phyloP scores from a whole-genome alignment of 108 stramenopile species.

The Epithemia pelagica region DNA sequence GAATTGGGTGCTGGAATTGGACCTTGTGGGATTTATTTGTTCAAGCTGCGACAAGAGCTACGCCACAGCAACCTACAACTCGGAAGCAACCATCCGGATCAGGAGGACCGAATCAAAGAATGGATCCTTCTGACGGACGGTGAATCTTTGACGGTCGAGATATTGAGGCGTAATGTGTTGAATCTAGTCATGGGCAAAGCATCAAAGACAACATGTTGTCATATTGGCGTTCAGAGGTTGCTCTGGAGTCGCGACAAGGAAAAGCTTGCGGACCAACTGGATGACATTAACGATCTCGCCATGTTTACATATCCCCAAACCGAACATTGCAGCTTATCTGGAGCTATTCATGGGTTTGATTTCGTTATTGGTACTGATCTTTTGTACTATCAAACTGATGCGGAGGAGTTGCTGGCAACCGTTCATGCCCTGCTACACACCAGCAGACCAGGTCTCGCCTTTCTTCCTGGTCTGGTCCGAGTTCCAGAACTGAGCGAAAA shows the following conservation, averaged over 20 bases:
- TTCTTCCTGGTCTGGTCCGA: not conserved
- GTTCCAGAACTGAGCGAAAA: not conserved
- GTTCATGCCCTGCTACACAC: not conserved
- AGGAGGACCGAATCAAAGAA: not conserved
- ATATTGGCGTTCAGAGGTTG: no score
- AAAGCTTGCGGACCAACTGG: not conserved
- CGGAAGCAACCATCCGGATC: not conserved
- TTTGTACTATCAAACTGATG: not conserved
- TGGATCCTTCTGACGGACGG: not conserved
- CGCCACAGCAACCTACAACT: not conserved
- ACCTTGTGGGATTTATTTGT: not conserved
- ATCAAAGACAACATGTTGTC: no score
- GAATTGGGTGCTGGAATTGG: not conserved
- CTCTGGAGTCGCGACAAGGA: not conserved
- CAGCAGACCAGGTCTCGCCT: not conserved
- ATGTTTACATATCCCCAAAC: not conserved
- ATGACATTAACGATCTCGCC: not conserved
- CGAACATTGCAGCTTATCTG: not conserved
- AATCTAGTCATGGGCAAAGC: not conserved
- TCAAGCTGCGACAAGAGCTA: not conserved
- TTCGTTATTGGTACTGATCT: not conserved
- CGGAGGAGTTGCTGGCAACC: not conserved
- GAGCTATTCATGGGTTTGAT: not conserved
- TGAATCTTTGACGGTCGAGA: not conserved
- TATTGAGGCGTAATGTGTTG: not conserved